Percentiles rank a stretch among this genome's conserved stretches.
These are phyloP conservation scores for Venturia pyrina DNA, from an alignment of 2,329 filamentous ascomycete species.

Conservation along the genomic window DNA sequence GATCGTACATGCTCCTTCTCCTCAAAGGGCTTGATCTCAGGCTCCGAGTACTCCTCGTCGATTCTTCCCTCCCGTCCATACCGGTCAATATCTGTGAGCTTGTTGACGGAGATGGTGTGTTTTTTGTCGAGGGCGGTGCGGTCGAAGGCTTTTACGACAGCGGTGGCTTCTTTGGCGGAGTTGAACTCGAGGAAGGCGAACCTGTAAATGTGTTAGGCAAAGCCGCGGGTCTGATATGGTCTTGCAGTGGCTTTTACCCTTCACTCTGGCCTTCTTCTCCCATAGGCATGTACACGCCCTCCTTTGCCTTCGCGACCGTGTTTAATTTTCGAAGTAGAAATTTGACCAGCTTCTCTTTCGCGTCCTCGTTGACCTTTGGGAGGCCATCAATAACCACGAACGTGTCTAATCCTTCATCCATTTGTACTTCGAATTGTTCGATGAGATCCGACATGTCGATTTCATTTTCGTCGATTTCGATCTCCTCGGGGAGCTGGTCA, in stretches of 20 bases:
- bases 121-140: slow-evolving; percentile 87
- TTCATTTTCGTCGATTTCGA: slow-evolving; percentile 87
- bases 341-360: slow-evolving; percentile 89
- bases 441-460: slow-evolving; percentile 91
- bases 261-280: slow-evolving; percentile 77
- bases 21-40: slow-evolving; percentile 71
- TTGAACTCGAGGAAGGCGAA: slow-evolving; percentile 98
- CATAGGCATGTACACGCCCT: slow-evolving; percentile 88
- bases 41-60: slow-evolving; percentile 79
- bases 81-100: slow-evolving; percentile 94
- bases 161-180: slow-evolving; percentile 77
- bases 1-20: slow-evolving; percentile 93
- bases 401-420: slow-evolving; percentile 91
- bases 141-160: slow-evolving; percentile 82
- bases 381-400: slow-evolving; percentile 96
- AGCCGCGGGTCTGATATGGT: background rate
- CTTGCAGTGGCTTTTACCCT: slow-evolving; percentile 48
- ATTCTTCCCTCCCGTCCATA: slow-evolving; percentile 90
- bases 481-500: slow-evolving; percentile 75
- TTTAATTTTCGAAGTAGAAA: slow-evolving; percentile 92
- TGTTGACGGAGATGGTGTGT: slow-evolving; percentile 92
- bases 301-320: slow-evolving; percentile 70
- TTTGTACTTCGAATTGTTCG: slow-evolving; percentile 89
- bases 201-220: slow-evolving; percentile 34
- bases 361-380: slow-evolving; percentile 73